Evolutionary conservation across 2,329 filamentous ascomycete genomes (phyloP).

Genomic region (Grosmannia clavigera): DNA sequence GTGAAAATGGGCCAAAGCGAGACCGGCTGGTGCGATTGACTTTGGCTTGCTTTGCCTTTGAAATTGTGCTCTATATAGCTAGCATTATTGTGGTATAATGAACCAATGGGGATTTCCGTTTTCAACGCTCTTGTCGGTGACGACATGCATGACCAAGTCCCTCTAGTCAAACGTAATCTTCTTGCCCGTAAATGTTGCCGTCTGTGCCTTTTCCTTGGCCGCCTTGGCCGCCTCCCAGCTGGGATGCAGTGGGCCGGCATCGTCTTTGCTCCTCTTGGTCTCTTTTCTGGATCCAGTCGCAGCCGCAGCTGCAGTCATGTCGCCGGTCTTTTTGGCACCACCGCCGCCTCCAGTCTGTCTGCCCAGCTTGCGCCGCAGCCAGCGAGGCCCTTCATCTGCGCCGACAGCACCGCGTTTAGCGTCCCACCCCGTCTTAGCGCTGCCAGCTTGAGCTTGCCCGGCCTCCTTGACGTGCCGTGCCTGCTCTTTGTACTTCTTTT

Average conservation of each 20-base stretch:
- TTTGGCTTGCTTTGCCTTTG: background rate
- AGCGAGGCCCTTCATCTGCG: slow-evolving; percentile 30
- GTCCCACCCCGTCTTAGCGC: slow-evolving; percentile 41
- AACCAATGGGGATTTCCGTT: background rate
- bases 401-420: slow-evolving; percentile 41
- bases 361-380: slow-evolving; percentile 19
- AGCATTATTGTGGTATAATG: background rate
- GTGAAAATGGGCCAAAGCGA: background rate
- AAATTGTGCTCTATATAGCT: background rate
- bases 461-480: slow-evolving; percentile 59
- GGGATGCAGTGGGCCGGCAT: slow-evolving; percentile 37
- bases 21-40: background rate
- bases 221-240: slow-evolving; percentile 54
- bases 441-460: slow-evolving; percentile 25
- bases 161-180: slow-evolving; percentile 44
- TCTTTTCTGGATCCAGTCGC: too few relatives aligned
- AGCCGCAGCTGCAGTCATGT: background rate
- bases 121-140: too few relatives aligned
- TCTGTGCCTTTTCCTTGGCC: slow-evolving; percentile 43
- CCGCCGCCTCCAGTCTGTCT: slow-evolving; percentile 14
- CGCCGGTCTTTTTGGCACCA: slow-evolving; percentile 4
- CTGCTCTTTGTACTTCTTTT: slow-evolving; percentile 63
- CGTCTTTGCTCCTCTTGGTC: background rate
- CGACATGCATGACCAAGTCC: too few relatives aligned
- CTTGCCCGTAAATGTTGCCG: slow-evolving; percentile 39